A percentile compares a stretch with the other conserved stretches of the same genome.
Evolutionary conservation across 2,329 filamentous ascomycete genomes (phyloP).

Genomic region (Talaromyces verruculosus): DNA sequence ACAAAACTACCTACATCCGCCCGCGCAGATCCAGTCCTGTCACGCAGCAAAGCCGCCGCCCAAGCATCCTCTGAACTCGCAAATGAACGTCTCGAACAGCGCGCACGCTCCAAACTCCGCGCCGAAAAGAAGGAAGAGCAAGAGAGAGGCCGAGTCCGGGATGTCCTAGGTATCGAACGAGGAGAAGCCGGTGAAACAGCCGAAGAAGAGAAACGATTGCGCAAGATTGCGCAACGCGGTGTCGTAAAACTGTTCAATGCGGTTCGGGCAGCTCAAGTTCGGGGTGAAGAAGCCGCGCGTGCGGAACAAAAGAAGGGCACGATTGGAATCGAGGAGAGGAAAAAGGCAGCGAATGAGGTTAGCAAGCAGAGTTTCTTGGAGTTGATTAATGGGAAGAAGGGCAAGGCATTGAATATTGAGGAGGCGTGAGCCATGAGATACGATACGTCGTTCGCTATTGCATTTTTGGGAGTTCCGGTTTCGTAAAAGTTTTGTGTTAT

Average conservation of each 20-base stretch:
- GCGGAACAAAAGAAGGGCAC: constrained; percentile 68
- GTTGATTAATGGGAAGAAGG: constrained; percentile 67
- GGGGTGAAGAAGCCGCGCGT: constrained; percentile 71
- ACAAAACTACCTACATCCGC: constrained; percentile 82
- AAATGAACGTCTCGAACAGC: constrained; percentile 76
- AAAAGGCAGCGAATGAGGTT: constrained; percentile 92
- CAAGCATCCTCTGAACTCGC: constrained; percentile 70
- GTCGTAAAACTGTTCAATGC: constrained; percentile 97
- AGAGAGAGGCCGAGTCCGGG: constrained; percentile 84
- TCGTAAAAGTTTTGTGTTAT: constrained; percentile 9
- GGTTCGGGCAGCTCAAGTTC: constrained; percentile 86
- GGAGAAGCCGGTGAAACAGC: constrained; percentile 54
- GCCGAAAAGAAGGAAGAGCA: constrained; percentile 75
- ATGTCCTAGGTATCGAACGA: constrained; percentile 69
- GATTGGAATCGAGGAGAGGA: constrained; percentile 73
- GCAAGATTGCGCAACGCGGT: constrained; percentile 87
- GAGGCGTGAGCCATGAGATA: constrained; percentile 38
- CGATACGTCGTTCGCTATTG: constrained; percentile 5
- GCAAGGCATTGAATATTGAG: constrained; percentile 48
- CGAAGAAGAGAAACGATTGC: constrained; percentile 74
- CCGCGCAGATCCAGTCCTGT: constrained; percentile 85
- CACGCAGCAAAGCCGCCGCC: constrained; percentile 73
- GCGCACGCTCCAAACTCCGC: constrained; percentile 74
- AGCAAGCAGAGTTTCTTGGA: constrained; percentile 93
- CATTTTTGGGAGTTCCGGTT: constrained; percentile 26